These are phyloP conservation scores for Cladosporium austrohemisphaericum DNA, from an alignment of 2,329 filamentous ascomycete genomes.

Conservation along the genomic window DNA sequence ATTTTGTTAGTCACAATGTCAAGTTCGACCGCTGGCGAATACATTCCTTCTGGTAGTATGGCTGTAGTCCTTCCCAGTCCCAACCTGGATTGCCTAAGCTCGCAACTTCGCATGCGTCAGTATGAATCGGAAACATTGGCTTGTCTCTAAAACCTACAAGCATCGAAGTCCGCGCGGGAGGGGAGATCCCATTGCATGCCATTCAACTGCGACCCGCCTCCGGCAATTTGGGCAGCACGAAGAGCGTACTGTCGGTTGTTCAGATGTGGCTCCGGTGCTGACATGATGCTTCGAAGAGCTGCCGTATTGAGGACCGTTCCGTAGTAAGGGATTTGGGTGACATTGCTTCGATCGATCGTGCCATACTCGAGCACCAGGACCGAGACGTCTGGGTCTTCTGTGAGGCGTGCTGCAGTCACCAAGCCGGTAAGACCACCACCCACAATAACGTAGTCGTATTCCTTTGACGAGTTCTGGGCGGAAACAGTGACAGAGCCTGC, in stretches of 20 bases:
- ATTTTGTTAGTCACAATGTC: constrained; percentile 26
- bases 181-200: constrained; percentile 29
- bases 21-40: background rate
- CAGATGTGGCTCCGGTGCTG: constrained; percentile 1
- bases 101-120: background rate
- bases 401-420: constrained; percentile 28
- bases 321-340: constrained; percentile 14
- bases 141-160: constrained; percentile 28
- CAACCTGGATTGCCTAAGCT: constrained; percentile 33
- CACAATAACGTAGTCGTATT: constrained; percentile 29
- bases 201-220: constrained; percentile 30
- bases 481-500: background rate
- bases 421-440: constrained; percentile 33
- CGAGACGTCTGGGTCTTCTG: constrained; percentile 28
- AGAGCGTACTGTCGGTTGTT: background rate
- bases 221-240: constrained; percentile 25
- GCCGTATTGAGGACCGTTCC: background rate
- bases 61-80: constrained; percentile 22
- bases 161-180: constrained; percentile 30
- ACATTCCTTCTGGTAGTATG: background rate
- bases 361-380: constrained; percentile 35
- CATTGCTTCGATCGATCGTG: constrained; percentile 20
- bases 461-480: background rate
- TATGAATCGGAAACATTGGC: too few species aligned
- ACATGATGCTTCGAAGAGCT: constrained; percentile 39